These are phyloP conservation scores for Xerocomus potaroensis DNA, from an alignment of 768 basidiomycete species.

Conservation along the genomic window DNA sequence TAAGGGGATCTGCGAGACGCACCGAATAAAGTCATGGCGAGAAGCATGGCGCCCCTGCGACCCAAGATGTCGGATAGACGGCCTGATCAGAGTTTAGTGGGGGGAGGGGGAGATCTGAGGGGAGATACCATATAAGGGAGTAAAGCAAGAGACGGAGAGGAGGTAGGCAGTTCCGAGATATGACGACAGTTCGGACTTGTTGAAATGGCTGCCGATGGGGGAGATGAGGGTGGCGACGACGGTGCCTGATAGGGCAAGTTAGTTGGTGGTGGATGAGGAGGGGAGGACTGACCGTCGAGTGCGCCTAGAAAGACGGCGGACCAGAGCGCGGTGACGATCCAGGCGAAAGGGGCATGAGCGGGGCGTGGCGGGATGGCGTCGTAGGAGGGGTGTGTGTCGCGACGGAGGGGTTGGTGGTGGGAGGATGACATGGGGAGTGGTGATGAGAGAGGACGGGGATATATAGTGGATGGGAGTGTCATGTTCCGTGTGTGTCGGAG, in stretches of 20 bases:
- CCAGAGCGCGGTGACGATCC: slow-evolving; percentile 79
- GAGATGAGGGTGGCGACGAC: slow-evolving; percentile 83
- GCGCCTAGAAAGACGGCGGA: slow-evolving; percentile 81
- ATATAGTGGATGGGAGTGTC: slow-evolving; percentile 27
- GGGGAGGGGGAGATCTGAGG: slow-evolving; percentile 3
- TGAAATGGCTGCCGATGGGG: slow-evolving; percentile 82
- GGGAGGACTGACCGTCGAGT: slow-evolving; percentile 59
- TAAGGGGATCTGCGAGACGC: slow-evolving; percentile 21
- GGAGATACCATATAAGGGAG: slow-evolving; percentile 74
- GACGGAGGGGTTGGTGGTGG: slow-evolving; percentile 19
- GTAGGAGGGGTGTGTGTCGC: slow-evolving; percentile 59
- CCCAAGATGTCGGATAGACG: slow-evolving; percentile 82
- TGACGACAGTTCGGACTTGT: slow-evolving; percentile 72
- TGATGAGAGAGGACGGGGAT: too few relatives aligned
- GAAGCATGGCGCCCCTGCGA: slow-evolving; percentile 81
- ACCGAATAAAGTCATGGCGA: slow-evolving; percentile 84
- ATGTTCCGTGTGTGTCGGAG: slow-evolving; percentile 29
- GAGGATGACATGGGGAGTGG: not conserved
- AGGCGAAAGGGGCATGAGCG: slow-evolving; percentile 50
- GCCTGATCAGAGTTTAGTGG: slow-evolving; percentile 43
- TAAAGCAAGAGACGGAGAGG: slow-evolving; percentile 86
- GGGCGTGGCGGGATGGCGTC: slow-evolving; percentile 17
- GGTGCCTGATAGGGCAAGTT: slow-evolving; percentile 43
- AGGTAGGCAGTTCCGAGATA: slow-evolving; percentile 90
- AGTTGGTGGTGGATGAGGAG: not conserved